A percentile compares a stretch with the other conserved stretches of the same genome.
Conservation (phyloP, 805 yeast species). For the Teunomyces cretensis region DNA sequence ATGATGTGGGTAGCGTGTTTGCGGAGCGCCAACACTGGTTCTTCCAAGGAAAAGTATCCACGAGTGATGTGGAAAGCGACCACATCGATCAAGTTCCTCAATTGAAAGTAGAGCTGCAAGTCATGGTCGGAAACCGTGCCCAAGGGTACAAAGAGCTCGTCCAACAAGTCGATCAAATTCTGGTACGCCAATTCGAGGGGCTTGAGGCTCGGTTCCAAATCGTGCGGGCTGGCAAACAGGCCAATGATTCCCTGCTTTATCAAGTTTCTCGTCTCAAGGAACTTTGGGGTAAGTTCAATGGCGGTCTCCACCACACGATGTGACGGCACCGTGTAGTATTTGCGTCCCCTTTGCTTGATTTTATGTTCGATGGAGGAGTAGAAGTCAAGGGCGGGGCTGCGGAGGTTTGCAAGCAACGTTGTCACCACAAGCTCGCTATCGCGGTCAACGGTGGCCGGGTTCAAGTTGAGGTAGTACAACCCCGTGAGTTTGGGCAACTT, state of each 20-base stretch:
- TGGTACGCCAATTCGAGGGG: conserved; percentile 36
- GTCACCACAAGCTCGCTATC: conserved; percentile 33
- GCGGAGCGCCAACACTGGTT: conserved; percentile 56
- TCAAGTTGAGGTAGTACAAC: conserved; percentile 22
- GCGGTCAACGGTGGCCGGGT: conserved; percentile 14
- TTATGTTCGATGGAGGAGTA: conserved; percentile 31
- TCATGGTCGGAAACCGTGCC: conserved; percentile 27
- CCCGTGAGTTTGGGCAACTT: conserved; percentile 32
- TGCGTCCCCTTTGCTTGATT: conserved; percentile 33
- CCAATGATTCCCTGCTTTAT: conserved; percentile 35
- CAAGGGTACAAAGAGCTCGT: conserved; percentile 10
- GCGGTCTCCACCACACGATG: conserved; percentile 22
- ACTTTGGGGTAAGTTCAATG: conserved; percentile 34
- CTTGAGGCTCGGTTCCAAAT: conserved; percentile 29
- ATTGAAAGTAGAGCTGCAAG: conserved; percentile 23
- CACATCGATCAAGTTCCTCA: conserved; percentile 55
- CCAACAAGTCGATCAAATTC: conserved; percentile 25
- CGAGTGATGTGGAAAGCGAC: conserved; percentile 63
- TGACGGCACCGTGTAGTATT: conserved; percentile 37
- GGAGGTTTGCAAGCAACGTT: conserved; percentile 30
- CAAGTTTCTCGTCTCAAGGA: conserved; percentile 37
- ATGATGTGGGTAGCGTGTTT: conserved; percentile 66
- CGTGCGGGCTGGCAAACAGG: conserved; percentile 33
- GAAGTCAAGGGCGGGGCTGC: conserved; percentile 30
- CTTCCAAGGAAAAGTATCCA: conserved; percentile 57